These are phyloP conservation scores for Kentomonas sorsogonicus DNA, from an alignment of 208 protist species.

Conservation along the genomic window DNA sequence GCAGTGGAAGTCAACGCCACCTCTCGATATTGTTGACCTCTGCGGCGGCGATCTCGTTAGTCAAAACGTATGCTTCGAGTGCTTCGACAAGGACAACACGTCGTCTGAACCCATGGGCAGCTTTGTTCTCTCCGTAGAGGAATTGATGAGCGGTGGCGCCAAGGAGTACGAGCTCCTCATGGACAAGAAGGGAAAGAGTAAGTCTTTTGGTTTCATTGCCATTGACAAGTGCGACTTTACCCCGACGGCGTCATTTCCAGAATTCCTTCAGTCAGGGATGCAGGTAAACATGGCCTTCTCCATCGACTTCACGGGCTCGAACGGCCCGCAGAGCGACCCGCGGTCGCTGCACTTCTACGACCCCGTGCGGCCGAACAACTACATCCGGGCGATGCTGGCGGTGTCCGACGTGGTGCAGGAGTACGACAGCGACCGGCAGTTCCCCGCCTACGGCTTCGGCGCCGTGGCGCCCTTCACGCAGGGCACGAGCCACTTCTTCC, in stretches of 20 bases:
- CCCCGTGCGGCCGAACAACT: constrained; percentile 27
- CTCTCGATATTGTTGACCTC: constrained; percentile 16
- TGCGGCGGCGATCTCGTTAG: too few species aligned
- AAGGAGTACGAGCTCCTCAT: constrained; percentile 21
- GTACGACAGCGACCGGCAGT: constrained; percentile 44
- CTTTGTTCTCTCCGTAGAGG: constrained; percentile 18
- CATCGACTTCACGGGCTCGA: constrained; percentile 75
- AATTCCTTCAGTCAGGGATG: constrained; percentile 41
- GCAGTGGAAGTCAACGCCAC: constrained; percentile 28
- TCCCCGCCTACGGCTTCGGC: constrained; percentile 46
- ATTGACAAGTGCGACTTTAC: constrained; percentile 21
- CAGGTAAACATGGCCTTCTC: constrained; percentile 61
- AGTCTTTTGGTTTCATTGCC: constrained; percentile 26
- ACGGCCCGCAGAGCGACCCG: constrained; percentile 37
- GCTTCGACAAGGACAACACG: constrained; percentile 20
- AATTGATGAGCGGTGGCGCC: constrained; percentile 8
- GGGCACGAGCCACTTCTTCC: constrained; percentile 50
- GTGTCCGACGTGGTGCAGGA: constrained; percentile 38
- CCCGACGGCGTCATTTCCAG: constrained; percentile 31
- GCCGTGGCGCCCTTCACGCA: constrained; percentile 28
- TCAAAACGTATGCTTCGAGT: constrained; percentile 27
- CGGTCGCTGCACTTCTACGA: constrained; percentile 56
- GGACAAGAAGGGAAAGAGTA: constrained; percentile 28
- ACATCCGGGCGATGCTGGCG: constrained; percentile 36
- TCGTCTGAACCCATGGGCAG: constrained; percentile 18